Percentiles rank a stretch among this genome's conserved stretches.
phyloP scores from a whole-genome alignment of 179 eudicot genomes.

The Heliamphora pulchella region DNA sequence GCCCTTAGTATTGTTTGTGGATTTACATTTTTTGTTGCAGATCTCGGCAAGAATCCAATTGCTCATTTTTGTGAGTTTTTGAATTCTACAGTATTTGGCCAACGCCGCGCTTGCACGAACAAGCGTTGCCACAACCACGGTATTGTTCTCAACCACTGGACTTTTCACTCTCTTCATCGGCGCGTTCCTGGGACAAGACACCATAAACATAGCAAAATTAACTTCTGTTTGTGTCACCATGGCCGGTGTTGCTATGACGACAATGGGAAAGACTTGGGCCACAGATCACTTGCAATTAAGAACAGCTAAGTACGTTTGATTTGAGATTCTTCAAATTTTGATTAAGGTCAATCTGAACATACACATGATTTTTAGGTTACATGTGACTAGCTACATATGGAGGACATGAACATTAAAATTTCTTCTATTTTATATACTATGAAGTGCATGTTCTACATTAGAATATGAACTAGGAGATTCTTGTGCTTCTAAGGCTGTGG shows the following conservation, averaged over 20 bases:
- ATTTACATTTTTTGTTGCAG: no score
- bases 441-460: no score
- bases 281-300: constrained; percentile 53
- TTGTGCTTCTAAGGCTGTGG: no score
- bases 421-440: no score
- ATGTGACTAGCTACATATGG: no score
- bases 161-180: constrained; percentile 95
- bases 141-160: constrained; percentile 91
- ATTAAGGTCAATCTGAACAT: no score
- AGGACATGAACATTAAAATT: no score
- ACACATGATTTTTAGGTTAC: no score
- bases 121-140: constrained; percentile 99
- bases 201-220: constrained; percentile 75
- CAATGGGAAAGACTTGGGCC: constrained; percentile 96
- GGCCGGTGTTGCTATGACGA: constrained; percentile 93
- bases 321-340: no score
- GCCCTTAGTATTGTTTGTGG: no score
- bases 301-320: constrained; percentile 44
- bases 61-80: neutral
- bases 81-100: constrained; percentile 68
- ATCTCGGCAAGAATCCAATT: no score
- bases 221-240: constrained; percentile 90
- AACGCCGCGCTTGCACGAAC: constrained; percentile 98
- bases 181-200: constrained; percentile 85
- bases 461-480: no score